Evolutionary conservation across 2,329 filamentous ascomycete genomes (phyloP).

Genomic region (Exutisphaerella laricina): DNA sequence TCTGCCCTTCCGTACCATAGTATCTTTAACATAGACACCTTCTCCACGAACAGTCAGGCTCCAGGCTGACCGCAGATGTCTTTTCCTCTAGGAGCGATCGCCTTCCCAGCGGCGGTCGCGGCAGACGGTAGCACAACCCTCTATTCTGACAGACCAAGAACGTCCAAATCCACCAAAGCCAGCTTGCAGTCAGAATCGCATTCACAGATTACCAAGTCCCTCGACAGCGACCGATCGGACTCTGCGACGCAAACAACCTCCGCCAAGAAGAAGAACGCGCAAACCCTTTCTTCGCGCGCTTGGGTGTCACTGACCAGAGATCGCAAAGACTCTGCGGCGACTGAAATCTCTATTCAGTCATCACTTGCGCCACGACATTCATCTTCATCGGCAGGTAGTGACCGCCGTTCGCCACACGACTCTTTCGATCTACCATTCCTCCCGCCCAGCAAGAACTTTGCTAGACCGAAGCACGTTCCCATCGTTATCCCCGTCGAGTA

Average conservation of each 20-base stretch:
- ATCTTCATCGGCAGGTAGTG: slow-evolving; percentile 9
- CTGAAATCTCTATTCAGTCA: not conserved
- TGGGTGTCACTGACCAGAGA: slow-evolving; percentile 18
- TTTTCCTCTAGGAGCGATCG: slow-evolving; percentile 22
- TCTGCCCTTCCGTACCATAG: slow-evolving; percentile 3
- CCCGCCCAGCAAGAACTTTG: slow-evolving; percentile 8
- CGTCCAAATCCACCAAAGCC: slow-evolving; percentile 12
- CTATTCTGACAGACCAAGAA: slow-evolving; percentile 6
- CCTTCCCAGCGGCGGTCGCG: slow-evolving; percentile 18
- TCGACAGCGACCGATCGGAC: slow-evolving; percentile 13
- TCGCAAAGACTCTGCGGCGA: not conserved
- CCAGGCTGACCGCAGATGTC: slow-evolving; percentile 25
- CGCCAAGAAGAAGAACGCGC: slow-evolving; percentile 11
- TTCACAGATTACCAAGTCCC: slow-evolving; percentile 11
- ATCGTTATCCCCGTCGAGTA: slow-evolving; percentile 39
- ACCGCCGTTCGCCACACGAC: slow-evolving; percentile 19
- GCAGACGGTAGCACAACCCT: slow-evolving; percentile 12
- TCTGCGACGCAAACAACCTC: slow-evolving; percentile 13
- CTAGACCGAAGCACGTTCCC: slow-evolving; percentile 40
- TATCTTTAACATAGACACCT: slow-evolving; percentile 16
- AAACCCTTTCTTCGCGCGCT: slow-evolving; percentile 15
- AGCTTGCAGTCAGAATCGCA: slow-evolving; percentile 10
- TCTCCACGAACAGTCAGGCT: slow-evolving; percentile 16
- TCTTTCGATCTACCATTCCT: slow-evolving; percentile 16
- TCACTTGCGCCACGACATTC: slow-evolving; percentile 9